These are phyloP conservation scores for Cercospora sojina DNA, from an alignment of 2,329 filamentous ascomycete species.

Conservation along the genomic window DNA sequence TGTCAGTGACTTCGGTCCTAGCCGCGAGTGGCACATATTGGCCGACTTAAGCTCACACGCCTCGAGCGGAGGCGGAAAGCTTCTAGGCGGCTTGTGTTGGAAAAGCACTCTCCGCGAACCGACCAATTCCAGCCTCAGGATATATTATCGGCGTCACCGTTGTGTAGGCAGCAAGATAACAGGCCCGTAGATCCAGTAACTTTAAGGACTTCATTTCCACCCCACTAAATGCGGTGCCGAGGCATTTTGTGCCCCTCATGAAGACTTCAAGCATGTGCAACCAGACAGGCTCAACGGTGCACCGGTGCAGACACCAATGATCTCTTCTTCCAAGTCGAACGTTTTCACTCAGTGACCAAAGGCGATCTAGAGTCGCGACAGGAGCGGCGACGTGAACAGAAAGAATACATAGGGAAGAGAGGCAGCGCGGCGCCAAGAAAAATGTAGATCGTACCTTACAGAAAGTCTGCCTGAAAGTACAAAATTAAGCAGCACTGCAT, in stretches of 20 bases:
- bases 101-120: slow-evolving; percentile 3
- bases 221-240: slow-evolving; percentile 8
- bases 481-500: background rate
- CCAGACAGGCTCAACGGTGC: background rate
- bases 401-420: background rate
- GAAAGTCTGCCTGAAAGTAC: background rate
- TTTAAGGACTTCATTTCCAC: background rate
- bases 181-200: background rate
- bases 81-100: slow-evolving; percentile 4
- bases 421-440: background rate
- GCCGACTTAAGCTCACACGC: slow-evolving; percentile 1
- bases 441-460: background rate
- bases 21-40: background rate
- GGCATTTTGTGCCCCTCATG: background rate
- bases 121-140: slow-evolving; percentile 8
- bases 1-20: slow-evolving; percentile 5
- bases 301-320: background rate
- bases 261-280: background rate
- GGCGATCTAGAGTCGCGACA: background rate
- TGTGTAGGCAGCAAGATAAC: slow-evolving; percentile 11
- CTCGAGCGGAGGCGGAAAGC: background rate
- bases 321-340: background rate
- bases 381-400: background rate
- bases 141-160: background rate
- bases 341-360: background rate